Evolutionary conservation across 1,284 basidiomycete genomes (phyloP).

Genomic region (Apiotrichum brassicae): DNA sequence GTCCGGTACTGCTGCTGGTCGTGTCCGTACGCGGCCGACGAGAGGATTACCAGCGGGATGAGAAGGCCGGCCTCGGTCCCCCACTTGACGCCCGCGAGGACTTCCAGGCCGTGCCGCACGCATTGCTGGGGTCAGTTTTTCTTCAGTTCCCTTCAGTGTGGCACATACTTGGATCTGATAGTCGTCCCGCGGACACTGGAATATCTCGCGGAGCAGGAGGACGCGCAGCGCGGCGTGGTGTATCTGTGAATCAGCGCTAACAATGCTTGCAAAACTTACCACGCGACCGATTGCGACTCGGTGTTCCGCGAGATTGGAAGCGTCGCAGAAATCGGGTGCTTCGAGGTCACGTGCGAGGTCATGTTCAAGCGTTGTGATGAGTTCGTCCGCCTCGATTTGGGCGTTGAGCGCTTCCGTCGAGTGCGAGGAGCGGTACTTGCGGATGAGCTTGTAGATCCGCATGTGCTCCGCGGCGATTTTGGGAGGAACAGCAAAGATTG

Average conservation of each 20-base stretch:
- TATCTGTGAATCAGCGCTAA: conserved; percentile 3
- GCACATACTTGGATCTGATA: conserved; percentile 3
- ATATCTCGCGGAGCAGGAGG: conserved; percentile 10
- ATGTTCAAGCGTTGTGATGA: conserved; percentile 1
- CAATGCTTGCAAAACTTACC: background rate
- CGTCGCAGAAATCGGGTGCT: background rate
- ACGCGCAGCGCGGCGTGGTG: conserved; percentile 12
- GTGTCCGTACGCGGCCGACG: conserved; percentile 2
- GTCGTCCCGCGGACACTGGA: conserved; percentile 5
- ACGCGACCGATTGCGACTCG: background rate
- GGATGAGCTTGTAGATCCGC: conserved; percentile 1
- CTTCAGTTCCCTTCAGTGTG: no score
- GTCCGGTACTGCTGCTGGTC: conserved; percentile 7
- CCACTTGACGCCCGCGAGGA: conserved; percentile 12
- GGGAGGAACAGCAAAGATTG: conserved; percentile 5
- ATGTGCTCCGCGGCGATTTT: conserved; percentile 1
- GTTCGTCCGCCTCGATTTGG: conserved; percentile 15
- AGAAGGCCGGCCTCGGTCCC: conserved; percentile 14
- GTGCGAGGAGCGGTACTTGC: background rate
- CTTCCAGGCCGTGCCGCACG: conserved; percentile 3
- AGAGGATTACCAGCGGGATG: conserved; percentile 10
- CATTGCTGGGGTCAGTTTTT: conserved; percentile 5
- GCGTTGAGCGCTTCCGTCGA: background rate
- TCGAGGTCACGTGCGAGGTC: conserved; percentile 1
- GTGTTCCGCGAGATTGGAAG: background rate